These are phyloP conservation scores for Arabidopsis thaliana DNA, from an alignment of 345 rosid species.

Conservation along the genomic window TAIR10.1 NC_003075.7:8935501-8936000, in stretches of 20 bases:
- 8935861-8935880: constrained; percentile 7
- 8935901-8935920: constrained; percentile 43
- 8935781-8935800: constrained; percentile 1
- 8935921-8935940: constrained; percentile 22
- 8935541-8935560: not conserved
- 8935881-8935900: constrained; percentile 35
- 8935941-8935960: constrained; percentile 26
- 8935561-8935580: not conserved
- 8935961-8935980: constrained; percentile 36
- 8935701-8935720: not conserved
- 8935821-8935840: not conserved
- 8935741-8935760: not conserved
- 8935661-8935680: not conserved
- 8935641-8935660: not conserved
- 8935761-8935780: constrained; percentile 9
- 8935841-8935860: constrained; percentile 35
- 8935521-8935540: not conserved
- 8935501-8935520: not conserved
- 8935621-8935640: not conserved
- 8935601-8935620: not conserved
- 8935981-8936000: constrained; percentile 18
- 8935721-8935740: not conserved
- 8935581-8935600: not conserved
- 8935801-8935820: not conserved
- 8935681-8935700: too few relatives aligned